Base-by-base conservation (phyloP, 257 asterid genomes). In the Cruciata laevipes region DNA sequence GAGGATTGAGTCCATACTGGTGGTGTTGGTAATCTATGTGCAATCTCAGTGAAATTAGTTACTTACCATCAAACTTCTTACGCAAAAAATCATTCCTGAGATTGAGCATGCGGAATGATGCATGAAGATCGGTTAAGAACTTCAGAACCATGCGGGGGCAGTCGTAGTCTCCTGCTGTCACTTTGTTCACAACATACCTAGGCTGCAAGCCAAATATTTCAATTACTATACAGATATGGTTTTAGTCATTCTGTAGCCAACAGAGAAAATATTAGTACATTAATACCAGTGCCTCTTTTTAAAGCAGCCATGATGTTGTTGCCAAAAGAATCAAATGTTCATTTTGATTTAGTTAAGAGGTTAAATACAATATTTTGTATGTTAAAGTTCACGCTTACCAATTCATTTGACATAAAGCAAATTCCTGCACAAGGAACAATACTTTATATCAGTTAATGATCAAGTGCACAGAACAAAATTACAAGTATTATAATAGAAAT, bases 81-180 rank as follows among this genome's bases (percentile, higher is more conserved):
- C 97, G 97, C 75, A 94, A 76, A 73, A 94, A 88, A 82, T 94
- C 99, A 65, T 94, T 94, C 35, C 99, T 83, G 66, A 94, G 96
- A 84, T 94, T 94, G 70, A 94, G 99, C 96, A 94, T 88, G 71
- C 99, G 96, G 67, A 94, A 94, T 64, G 99, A 87, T 21, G 90
- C 92, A 40, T 94, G 96, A 27, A 94, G 82, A 77, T 94, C 99
- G 21, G 95, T 94, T 79, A 94, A 68, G 78, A 90, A 94, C 82
- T 85, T 85, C 78, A 94, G 40, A 42, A 94, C 97, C 77, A 84
- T 88, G 72, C 88, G 80, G 5, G 99, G 96, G 42, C 97, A 90
- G 66, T 94, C 96, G 44, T 88, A 94, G 71, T 94, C 97, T 63
- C 97, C 99, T 73, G 97, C 90, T 18, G 99, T 94, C 79, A 94